Percentiles rank a stretch among this genome's conserved stretches.
Evolutionary conservation across 129 eudicot species (phyloP).

Genomic region (Escallonia herrerae): DNA sequence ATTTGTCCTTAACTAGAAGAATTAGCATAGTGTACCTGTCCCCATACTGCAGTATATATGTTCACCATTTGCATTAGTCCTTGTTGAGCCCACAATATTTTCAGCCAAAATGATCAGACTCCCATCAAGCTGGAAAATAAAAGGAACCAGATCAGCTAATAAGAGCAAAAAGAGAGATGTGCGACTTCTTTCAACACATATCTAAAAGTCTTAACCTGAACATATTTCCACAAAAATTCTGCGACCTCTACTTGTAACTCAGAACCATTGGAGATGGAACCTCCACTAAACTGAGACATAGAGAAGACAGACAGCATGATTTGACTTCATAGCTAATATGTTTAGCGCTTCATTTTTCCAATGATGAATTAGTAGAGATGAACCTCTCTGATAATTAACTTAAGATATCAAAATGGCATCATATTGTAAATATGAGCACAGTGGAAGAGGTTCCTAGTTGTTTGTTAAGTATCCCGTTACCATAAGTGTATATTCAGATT

Average conservation of each 20-base stretch:
- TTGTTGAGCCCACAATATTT: slow-evolving; percentile 64
- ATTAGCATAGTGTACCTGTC: slow-evolving; percentile 45
- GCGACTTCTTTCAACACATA: background rate
- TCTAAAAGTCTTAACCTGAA: slow-evolving; percentile 46
- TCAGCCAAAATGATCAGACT: slow-evolving; percentile 73
- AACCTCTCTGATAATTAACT: no score
- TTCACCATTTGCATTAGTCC: slow-evolving; percentile 40
- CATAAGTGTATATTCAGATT: no score
- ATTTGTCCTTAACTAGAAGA: no score
- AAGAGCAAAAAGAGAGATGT: background rate
- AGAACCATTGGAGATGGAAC: slow-evolving; percentile 79
- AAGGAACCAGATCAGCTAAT: slow-evolving; percentile 24
- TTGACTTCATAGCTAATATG: background rate
- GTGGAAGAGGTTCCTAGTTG: background rate
- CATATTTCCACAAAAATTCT: slow-evolving; percentile 85
- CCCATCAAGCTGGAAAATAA: slow-evolving; percentile 77
- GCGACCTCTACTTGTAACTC: slow-evolving; percentile 92
- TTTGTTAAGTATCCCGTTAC: no score
- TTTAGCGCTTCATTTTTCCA: background rate
- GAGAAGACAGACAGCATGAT: background rate
- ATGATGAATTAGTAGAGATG: background rate
- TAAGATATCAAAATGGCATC: no score
- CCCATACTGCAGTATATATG: slow-evolving; percentile 74
- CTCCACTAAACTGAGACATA: slow-evolving; percentile 59
- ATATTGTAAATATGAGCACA: background rate